phyloP scores from a whole-genome alignment of 2,329 filamentous ascomycete species.

The Verticillium dahliae region DNA sequence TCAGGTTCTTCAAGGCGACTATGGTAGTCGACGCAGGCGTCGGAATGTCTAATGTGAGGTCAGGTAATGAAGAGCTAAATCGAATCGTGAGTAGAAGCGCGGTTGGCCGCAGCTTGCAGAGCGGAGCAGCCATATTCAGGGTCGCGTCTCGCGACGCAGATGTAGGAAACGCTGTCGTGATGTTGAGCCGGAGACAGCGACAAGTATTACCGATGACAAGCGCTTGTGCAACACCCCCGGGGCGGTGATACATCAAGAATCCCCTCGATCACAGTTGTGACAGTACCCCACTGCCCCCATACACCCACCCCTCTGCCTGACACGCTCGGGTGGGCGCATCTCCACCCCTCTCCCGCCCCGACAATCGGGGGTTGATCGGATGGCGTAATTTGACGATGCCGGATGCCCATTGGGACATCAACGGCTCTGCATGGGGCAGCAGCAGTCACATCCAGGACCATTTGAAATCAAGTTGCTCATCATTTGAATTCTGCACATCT shows the following conservation, averaged over 20 bases:
- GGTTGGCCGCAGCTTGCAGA: constrained; percentile 12
- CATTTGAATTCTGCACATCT: not conserved
- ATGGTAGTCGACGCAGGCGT: constrained; percentile 64
- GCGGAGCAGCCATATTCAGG: not conserved
- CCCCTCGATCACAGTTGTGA: not conserved
- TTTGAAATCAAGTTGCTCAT: not conserved
- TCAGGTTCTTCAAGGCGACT: constrained; percentile 72
- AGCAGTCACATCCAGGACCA: not conserved
- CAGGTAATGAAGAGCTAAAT: constrained; percentile 80
- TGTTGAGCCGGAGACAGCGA: not conserved
- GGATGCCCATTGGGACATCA: not conserved
- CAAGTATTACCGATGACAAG: not conserved
- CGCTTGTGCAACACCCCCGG: not conserved
- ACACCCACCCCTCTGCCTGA: not conserved
- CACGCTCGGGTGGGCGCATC: not conserved
- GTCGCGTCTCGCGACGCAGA: not conserved
- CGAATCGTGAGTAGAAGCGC: constrained; percentile 76
- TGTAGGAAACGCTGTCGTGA: not conserved
- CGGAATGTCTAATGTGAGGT: constrained; percentile 72
- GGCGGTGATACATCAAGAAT: not conserved
- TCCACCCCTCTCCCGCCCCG: not conserved
- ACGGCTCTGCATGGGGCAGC: not conserved
- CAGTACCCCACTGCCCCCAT: not conserved
- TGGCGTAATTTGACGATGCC: constrained; percentile 3
- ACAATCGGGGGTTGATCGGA: not conserved